Conservation (phyloP, 192 early-diverging fungal species). For the Phlyctochytrium planicorne region DNA sequence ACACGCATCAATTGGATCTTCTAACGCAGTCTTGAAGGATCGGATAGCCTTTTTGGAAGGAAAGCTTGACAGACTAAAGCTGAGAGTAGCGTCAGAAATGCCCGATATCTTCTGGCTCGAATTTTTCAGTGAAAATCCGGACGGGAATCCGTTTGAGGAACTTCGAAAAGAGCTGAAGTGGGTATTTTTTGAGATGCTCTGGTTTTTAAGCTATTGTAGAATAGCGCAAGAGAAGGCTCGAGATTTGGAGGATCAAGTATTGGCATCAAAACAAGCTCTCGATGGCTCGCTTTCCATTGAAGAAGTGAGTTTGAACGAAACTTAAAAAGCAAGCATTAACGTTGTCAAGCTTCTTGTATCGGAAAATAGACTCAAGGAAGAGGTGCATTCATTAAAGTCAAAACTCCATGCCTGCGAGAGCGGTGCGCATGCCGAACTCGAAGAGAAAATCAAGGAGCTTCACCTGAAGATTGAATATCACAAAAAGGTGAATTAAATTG, state of each 20-base stretch:
- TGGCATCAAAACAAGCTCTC: too few relatives aligned
- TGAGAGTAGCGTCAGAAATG: conserved; percentile 33
- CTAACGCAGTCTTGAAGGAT: conserved; percentile 15
- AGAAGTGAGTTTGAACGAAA: too few relatives aligned
- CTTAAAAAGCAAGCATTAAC: too few relatives aligned
- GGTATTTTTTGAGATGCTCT: neutral
- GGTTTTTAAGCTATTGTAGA: neutral
- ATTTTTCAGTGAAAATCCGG: conserved; percentile 40
- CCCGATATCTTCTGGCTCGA: conserved; percentile 36
- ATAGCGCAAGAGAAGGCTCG: neutral
- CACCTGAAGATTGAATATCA: conserved; percentile 53
- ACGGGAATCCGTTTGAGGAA: conserved; percentile 32
- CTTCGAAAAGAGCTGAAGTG: conserved; percentile 30
- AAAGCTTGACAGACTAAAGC: conserved; percentile 43
- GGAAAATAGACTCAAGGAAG: conserved; percentile 6
- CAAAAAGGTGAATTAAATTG: conserved; percentile 53
- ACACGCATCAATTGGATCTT: conserved; percentile 6
- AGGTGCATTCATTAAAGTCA: conserved; percentile 16
- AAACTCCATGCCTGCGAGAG: conserved; percentile 1
- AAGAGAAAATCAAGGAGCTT: conserved; percentile 52
- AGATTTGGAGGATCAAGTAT: neutral
- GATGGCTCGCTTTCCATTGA: too few relatives aligned
- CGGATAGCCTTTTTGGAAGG: conserved; percentile 44
- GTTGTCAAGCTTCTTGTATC: conserved; percentile 18
- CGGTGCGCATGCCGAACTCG: conserved; percentile 13